A percentile compares a stretch with the other conserved stretches of the same genome.
These are phyloP conservation scores for Macroventuria anomochaeta DNA, from an alignment of 2,329 filamentous ascomycete genomes.

Conservation along the genomic window DNA sequence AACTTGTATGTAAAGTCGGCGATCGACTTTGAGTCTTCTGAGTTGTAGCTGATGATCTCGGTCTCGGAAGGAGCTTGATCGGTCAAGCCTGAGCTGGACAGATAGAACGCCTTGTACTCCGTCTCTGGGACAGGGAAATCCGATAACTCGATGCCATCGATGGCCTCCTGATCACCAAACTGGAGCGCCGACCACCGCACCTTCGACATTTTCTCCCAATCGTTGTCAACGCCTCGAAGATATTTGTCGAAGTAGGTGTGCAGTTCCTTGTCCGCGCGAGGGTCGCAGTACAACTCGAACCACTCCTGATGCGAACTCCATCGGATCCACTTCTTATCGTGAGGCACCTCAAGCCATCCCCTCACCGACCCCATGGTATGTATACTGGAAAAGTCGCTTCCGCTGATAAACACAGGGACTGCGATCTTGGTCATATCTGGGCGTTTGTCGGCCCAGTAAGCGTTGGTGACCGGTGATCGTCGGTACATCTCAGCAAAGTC, in stretches of 20 bases:
- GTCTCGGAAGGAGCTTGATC: background rate
- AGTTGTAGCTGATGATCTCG: conserved; percentile 23
- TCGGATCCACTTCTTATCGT: conserved; percentile 32
- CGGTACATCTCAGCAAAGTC: conserved; percentile 54
- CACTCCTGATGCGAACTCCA: conserved; percentile 31
- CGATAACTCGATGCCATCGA: conserved; percentile 24
- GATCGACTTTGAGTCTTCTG: conserved; percentile 23
- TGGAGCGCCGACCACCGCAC: conserved; percentile 53
- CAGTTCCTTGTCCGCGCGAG: conserved; percentile 22
- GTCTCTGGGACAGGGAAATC: conserved; percentile 28
- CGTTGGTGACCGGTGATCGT: conserved; percentile 36
- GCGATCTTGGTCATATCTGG: conserved; percentile 29
- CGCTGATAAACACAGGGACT: conserved; percentile 28
- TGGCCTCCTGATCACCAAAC: conserved; percentile 26
- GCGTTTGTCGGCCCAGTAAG: conserved; percentile 33
- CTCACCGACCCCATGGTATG: conserved; percentile 30
- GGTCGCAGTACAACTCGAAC: conserved; percentile 26
- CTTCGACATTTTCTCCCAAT: conserved; percentile 55
- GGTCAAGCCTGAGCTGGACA: conserved; percentile 14
- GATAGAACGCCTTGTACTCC: conserved; percentile 19
- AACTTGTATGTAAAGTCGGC: conserved; percentile 38
- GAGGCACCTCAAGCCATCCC: conserved; percentile 23
- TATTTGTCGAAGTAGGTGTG: conserved; percentile 56
- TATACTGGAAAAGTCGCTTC: conserved; percentile 23
- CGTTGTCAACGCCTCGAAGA: conserved; percentile 53